Evolutionary conservation across 148 eudicot genomes (phyloP).

Genomic region (Fagopyrum esculentum): DNA sequence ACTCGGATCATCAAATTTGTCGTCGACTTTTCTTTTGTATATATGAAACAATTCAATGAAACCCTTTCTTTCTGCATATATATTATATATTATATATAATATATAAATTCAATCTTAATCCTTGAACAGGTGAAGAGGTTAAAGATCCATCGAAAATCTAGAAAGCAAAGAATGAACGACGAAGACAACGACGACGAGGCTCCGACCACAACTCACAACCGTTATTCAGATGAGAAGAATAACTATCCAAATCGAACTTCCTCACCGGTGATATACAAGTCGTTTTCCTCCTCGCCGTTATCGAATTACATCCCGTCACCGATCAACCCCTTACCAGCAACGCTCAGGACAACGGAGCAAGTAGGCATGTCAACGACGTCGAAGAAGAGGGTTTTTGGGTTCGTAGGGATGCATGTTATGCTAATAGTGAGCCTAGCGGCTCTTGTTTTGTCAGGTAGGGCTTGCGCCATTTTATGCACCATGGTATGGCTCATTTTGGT

Average conservation of each 20-base stretch:
- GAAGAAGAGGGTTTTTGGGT: not conserved
- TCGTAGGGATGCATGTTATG: not conserved
- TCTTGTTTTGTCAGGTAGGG: slow-evolving; percentile 15
- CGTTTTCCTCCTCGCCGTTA: not conserved
- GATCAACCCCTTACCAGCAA: not conserved
- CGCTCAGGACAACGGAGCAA: too few species aligned
- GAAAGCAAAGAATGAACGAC: not conserved
- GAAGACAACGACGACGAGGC: not conserved
- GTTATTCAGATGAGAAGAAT: not conserved
- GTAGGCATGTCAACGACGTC: not conserved
- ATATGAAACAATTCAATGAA: not conserved
- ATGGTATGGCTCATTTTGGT: not conserved
- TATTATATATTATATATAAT: too few species aligned
- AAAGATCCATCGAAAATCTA: not conserved
- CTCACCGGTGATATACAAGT: not conserved
- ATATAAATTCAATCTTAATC: not conserved
- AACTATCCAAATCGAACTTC: not conserved
- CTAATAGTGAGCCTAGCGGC: slow-evolving; percentile 8
- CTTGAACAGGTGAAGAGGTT: not conserved
- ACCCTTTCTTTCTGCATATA: not conserved
- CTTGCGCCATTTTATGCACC: slow-evolving; percentile 18
- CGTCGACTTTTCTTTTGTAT: not conserved
- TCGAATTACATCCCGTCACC: not conserved
- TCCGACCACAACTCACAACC: not conserved
- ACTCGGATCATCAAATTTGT: not conserved